Conservation (phyloP, 148 eudicot genomes). For the Diospyros kaki region DNA sequence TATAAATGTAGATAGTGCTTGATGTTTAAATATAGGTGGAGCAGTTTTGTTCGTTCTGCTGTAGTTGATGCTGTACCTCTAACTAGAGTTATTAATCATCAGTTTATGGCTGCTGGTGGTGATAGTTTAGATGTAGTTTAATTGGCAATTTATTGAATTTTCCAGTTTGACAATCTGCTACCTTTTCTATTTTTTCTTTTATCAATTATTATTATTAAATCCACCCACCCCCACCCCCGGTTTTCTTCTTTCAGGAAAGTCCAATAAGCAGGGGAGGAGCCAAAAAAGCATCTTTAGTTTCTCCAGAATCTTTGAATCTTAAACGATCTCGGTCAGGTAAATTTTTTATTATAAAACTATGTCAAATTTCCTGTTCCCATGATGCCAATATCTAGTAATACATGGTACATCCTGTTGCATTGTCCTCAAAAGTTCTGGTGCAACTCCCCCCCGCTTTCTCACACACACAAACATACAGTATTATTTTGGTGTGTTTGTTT, state of each 20-base stretch:
- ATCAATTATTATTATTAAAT: neutral
- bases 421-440: too few relatives aligned
- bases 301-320: conserved; percentile 27
- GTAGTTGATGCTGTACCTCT: neutral
- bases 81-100: too few relatives aligned
- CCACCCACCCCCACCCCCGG: neutral
- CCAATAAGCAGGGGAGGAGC: conserved; percentile 14
- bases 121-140: neutral
- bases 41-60: too few relatives aligned
- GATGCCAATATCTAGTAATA: too few relatives aligned
- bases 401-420: too few relatives aligned
- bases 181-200: neutral
- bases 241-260: conserved; percentile 21
- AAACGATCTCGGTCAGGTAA: conserved; percentile 51
- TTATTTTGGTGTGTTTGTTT: neutral
- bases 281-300: conserved; percentile 8
- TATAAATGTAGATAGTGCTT: neutral
- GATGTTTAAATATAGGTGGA: neutral
- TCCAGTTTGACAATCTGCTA: neutral
- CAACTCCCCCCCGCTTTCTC: too few relatives aligned
- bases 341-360: neutral
- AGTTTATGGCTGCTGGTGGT: too few relatives aligned
- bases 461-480: neutral
- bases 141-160: neutral
- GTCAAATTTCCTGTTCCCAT: too few relatives aligned